A percentile compares a stretch with the other conserved stretches of the same genome.
Conservation (phyloP, 2,329 filamentous ascomycete genomes). For the Aspergillus transmontanensis region DNA sequence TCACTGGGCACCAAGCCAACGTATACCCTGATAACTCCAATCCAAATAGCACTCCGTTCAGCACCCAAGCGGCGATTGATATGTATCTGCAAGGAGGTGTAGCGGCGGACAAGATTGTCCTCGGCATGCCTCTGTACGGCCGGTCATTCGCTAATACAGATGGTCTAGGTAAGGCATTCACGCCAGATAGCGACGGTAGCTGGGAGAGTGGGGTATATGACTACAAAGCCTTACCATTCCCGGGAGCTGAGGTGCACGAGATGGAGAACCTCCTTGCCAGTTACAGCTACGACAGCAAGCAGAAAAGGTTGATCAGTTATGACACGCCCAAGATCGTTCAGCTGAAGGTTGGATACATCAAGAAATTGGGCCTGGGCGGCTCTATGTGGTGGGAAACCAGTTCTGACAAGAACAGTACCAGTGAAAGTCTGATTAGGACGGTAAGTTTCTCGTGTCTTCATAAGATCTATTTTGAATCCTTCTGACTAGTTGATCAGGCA, state of each 20-base stretch:
- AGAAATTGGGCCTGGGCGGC: slow-evolving; percentile 69
- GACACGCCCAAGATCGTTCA: slow-evolving; percentile 69
- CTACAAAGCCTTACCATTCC: slow-evolving; percentile 67
- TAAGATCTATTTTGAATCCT: too few species aligned
- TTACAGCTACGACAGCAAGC: slow-evolving; percentile 58
- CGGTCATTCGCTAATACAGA: slow-evolving; percentile 79
- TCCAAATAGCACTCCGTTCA: slow-evolving; percentile 73
- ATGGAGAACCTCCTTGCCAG: neutral
- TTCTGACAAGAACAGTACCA: slow-evolving; percentile 65
- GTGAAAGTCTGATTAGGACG: slow-evolving; percentile 67
- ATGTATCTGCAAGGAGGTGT: slow-evolving; percentile 70
- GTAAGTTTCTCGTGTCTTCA: slow-evolving; percentile 23
- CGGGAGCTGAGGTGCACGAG: slow-evolving; percentile 52
- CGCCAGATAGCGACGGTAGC: slow-evolving; percentile 65
- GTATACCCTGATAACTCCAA: slow-evolving; percentile 62
- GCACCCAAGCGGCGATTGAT: slow-evolving; percentile 68
- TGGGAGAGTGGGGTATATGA: slow-evolving; percentile 89
- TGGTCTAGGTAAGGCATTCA: slow-evolving; percentile 70
- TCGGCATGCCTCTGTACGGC: slow-evolving; percentile 92
- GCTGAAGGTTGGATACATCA: slow-evolving; percentile 73
- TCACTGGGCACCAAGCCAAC: slow-evolving; percentile 79
- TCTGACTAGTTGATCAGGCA: slow-evolving; percentile 23
- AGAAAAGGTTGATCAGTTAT: slow-evolving; percentile 71
- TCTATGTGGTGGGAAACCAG: slow-evolving; percentile 98
- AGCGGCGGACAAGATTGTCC: slow-evolving; percentile 69